Evolutionary conservation across 2,329 filamentous ascomycete genomes (phyloP), one percentile per base, ranked within the genome.

Genomic region (Beauveria medogensis): DNA sequence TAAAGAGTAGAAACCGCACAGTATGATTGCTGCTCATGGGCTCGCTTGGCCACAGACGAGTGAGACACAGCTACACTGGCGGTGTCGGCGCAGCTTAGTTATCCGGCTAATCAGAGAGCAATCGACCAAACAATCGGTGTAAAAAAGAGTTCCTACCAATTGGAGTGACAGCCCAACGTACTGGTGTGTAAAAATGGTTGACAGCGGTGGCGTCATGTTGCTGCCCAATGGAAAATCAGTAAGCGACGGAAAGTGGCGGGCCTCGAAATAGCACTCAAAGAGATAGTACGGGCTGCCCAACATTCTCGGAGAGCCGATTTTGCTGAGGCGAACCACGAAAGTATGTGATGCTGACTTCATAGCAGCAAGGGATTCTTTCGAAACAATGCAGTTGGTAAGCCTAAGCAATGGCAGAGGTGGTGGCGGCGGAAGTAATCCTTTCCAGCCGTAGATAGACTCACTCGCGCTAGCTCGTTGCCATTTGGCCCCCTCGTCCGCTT

Each of bases 231-330:
- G 34, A 30, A 52, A n/a, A n/a, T 34, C 26, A 51, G 48, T 34
- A 43, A 34, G n/a, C 47, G 37, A 52, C 56, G 56, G 56, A 28
- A 52, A 52, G 56, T 59, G 56, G 56, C 56, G 56, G 55, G n/a
- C 30, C 43, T 40, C 44, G 16, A 2, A 12, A 9, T 50, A 37
- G 14, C 34, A 37, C 20, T 28, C 34, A 47, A 8, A 28, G 22
- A 50, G 30, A 41, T 48, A 44, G 26, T 37, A 41, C 14, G 18
- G 16, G 22, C 40, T 43, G 28, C 55, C 46, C 34, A 28, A 58
- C 55, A 58, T 28, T n/a, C 18, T 56, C 26, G 43, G 40, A 48
- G 28, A 48, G 22, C 34, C 22, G 44, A 2, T 12, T 58, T 20
- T 50, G 44, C 44, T 16, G 22, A 58, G 16, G 7, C 12, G 16